phyloP scores from a whole-genome alignment of 768 basidiomycete genomes.

The Russula sp. region DNA sequence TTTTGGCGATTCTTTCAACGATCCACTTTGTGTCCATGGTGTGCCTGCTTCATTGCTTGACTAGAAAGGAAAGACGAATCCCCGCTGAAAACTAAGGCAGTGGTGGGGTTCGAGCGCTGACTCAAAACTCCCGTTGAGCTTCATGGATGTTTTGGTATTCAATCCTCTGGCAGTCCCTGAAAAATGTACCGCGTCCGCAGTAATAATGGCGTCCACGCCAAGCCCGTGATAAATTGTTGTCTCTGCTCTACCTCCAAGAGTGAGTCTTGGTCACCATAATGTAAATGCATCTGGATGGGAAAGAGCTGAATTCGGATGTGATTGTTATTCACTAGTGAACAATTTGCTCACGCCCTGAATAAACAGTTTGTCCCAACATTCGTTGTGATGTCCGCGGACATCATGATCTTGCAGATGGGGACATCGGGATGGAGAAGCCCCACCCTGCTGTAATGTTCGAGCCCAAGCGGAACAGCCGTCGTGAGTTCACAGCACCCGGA shows the following conservation, averaged over 20 bases:
- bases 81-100: not conserved
- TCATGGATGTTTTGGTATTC: not conserved
- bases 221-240: not conserved
- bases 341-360: not conserved
- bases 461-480: not conserved
- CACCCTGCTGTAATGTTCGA: not conserved
- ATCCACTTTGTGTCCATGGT: slow-evolving; percentile 3
- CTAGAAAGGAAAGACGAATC: not conserved
- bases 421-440: not conserved
- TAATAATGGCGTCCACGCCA: not conserved
- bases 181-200: not conserved
- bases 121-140: not conserved
- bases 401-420: not conserved
- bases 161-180: not conserved
- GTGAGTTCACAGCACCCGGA: not conserved
- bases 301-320: not conserved
- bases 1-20: not conserved
- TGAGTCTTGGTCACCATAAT: not conserved
- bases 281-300: not conserved
- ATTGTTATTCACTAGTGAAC: not conserved
- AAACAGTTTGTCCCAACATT: not conserved
- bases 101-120: too few relatives aligned
- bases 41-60: not conserved
- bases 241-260: not conserved
- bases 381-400: slow-evolving; percentile 8